These are phyloP conservation scores for Lactarius vividus DNA, from an alignment of 768 basidiomycete species.

Conservation along the genomic window DNA sequence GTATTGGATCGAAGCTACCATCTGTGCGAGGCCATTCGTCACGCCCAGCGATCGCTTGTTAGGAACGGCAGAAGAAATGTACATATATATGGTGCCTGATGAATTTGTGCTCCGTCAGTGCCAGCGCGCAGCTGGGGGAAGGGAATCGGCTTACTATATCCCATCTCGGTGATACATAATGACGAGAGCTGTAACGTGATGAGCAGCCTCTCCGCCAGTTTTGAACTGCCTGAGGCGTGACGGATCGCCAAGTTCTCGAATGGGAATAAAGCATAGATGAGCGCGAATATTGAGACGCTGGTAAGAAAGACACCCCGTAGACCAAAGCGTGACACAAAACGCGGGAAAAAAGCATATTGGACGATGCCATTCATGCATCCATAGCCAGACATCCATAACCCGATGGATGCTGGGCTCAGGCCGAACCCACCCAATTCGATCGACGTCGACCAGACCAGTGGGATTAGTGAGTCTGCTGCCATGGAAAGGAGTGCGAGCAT, in stretches of 20 bases:
- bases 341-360: slow-evolving; percentile 40
- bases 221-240: background rate
- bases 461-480: slow-evolving; percentile 39
- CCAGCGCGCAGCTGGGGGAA: background rate
- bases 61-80: slow-evolving; percentile 60
- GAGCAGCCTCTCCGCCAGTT: background rate
- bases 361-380: slow-evolving; percentile 40
- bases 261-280: slow-evolving; percentile 33
- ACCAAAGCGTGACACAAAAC: slow-evolving; percentile 36
- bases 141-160: background rate
- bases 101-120: background rate
- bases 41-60: slow-evolving; percentile 62
- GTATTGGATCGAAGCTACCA: slow-evolving; percentile 38
- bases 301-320: slow-evolving; percentile 34
- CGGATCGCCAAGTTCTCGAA: slow-evolving; percentile 8
- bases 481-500: slow-evolving; percentile 43
- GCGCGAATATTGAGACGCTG: slow-evolving; percentile 30
- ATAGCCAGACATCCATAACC: slow-evolving; percentile 36
- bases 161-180: background rate
- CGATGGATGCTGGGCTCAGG: slow-evolving; percentile 38
- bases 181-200: background rate
- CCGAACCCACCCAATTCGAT: slow-evolving; percentile 31
- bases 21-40: slow-evolving; percentile 56
- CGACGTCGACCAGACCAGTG: slow-evolving; percentile 44
- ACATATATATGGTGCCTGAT: slow-evolving; percentile 65